Percentiles rank a stretch among this genome's conserved stretches.
Conservation (phyloP, 2,329 filamentous ascomycete genomes). For the Fusarium brevicatenulatum region DNA sequence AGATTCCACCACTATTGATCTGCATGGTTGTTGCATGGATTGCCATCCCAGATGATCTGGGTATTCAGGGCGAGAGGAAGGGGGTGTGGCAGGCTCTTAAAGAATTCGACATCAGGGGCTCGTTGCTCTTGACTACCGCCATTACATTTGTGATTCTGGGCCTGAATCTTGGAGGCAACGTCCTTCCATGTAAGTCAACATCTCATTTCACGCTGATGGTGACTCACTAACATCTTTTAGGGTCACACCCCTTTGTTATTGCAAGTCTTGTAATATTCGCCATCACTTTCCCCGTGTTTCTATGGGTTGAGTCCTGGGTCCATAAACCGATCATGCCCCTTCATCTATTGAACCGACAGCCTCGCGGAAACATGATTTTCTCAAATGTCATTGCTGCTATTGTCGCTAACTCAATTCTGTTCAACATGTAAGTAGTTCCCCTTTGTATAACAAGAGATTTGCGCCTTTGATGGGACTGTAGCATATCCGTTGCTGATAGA, state of each 20-base stretch:
- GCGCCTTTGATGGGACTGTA: neutral
- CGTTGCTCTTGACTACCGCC: constrained; percentile 61
- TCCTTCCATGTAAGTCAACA: constrained; percentile 63
- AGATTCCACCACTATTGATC: constrained; percentile 62
- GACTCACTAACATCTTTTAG: constrained; percentile 45
- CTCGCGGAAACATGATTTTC: constrained; percentile 68
- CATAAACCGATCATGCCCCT: constrained; percentile 70
- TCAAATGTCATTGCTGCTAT: constrained; percentile 63
- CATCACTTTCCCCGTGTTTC: constrained; percentile 60
- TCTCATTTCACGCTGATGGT: too few species aligned
- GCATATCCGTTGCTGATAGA: neutral
- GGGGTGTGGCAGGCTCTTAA: constrained; percentile 60
- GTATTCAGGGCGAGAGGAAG: constrained; percentile 57
- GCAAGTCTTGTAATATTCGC: constrained; percentile 60
- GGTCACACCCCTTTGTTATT: constrained; percentile 69
- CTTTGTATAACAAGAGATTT: neutral
- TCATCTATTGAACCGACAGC: constrained; percentile 58
- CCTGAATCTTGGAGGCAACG: constrained; percentile 71
- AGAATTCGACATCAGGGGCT: constrained; percentile 67
- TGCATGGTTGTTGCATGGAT: constrained; percentile 58
- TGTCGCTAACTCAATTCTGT: constrained; percentile 65
- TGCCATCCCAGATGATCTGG: constrained; percentile 64
- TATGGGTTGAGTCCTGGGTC: constrained; percentile 63
- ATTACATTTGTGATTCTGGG: constrained; percentile 69
- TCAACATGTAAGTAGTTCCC: constrained; percentile 62